Conservation (phyloP, 805 yeast genomes). For the Hanseniaspora singularis region DNA sequence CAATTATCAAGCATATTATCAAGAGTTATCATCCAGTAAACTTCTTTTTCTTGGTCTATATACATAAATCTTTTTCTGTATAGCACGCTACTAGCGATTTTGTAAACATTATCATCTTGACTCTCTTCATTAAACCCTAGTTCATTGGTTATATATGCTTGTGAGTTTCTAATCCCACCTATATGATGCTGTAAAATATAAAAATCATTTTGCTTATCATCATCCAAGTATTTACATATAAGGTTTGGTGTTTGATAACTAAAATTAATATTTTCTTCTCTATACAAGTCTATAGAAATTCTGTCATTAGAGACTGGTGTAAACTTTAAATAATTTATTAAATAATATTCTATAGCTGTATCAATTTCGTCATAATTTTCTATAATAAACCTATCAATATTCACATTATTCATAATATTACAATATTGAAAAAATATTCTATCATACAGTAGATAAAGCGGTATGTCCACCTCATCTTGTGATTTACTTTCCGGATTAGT, state of each 20-base stretch:
- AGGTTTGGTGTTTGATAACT: slow-evolving; percentile 8
- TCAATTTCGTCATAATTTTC: background rate
- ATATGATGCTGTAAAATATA: slow-evolving; percentile 13
- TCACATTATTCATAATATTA: slow-evolving; percentile 5
- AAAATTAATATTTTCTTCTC: background rate
- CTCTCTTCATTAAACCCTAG: background rate
- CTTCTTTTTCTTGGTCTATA: slow-evolving; percentile 5
- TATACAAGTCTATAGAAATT: background rate
- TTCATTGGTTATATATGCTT: slow-evolving; percentile 14
- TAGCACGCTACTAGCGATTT: background rate
- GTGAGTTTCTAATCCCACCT: slow-evolving; percentile 14
- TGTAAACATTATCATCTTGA: background rate
- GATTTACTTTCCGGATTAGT: background rate
- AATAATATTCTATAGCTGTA: slow-evolving; percentile 9
- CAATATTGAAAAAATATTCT: slow-evolving; percentile 11
- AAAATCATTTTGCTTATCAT: background rate
- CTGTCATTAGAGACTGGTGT: background rate
- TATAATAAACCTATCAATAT: slow-evolving; percentile 10
- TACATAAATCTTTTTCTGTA: slow-evolving; percentile 8
- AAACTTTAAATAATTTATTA: slow-evolving; percentile 8
- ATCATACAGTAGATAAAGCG: slow-evolving; percentile 7
- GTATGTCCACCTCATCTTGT: background rate
- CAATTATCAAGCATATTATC: slow-evolving; percentile 3
- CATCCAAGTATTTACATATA: background rate
- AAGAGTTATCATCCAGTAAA: slow-evolving; percentile 7